Evolutionary conservation across 2,329 filamentous ascomycete genomes (phyloP), one percentile per base, ranked within the genome.

Genomic region (Akanthomyces muscarius): DNA sequence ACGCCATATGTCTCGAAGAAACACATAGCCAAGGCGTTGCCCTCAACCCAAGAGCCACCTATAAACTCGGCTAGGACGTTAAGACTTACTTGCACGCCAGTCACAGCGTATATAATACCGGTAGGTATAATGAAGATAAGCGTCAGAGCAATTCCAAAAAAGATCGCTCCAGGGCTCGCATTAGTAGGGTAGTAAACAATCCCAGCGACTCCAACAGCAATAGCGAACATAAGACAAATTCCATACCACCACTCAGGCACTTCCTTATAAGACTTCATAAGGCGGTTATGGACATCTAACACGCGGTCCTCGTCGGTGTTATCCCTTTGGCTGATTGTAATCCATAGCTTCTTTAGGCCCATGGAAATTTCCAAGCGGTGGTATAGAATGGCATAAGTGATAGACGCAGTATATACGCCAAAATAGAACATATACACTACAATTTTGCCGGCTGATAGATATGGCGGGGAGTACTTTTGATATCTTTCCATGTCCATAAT

Each of bases 51-150:
- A n/a, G n/a, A n/a, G n/a, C n/a, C 77, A 0, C 75, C 77, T 58
- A 81, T 72, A 55, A 80, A 75, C 67, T 80, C 73, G 42, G 78
- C 72, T 30, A 80, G 69, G 4, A 75, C 68, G 18, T 76, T 76
- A 1, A 80, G 71, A 0, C 74, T 72, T 5, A 80, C 69, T 53
- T 78, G 77, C 2, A 77, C 77, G 38, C 78, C 78, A 3, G 79
- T 80, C 52, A 77, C 79, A 13, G 78, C 78, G 2, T 75, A 78
- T 5, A 80, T 69, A 64, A 80, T 74, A 1, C 77, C 77, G 10
- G 79, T 65, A 1, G 78, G 78, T 2, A 81, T 74, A 23, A 76
- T 74, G 51, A 80, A 78, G 36, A 80, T 69, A 5, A 79, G 64
- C 44, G 67, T 68, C 28, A 82, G 67, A 36, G 69, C 70, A 41